These are phyloP conservation scores for Colletotrichum brevisporum DNA, from an alignment of 2,329 filamentous ascomycete species.

Conservation along the genomic window DNA sequence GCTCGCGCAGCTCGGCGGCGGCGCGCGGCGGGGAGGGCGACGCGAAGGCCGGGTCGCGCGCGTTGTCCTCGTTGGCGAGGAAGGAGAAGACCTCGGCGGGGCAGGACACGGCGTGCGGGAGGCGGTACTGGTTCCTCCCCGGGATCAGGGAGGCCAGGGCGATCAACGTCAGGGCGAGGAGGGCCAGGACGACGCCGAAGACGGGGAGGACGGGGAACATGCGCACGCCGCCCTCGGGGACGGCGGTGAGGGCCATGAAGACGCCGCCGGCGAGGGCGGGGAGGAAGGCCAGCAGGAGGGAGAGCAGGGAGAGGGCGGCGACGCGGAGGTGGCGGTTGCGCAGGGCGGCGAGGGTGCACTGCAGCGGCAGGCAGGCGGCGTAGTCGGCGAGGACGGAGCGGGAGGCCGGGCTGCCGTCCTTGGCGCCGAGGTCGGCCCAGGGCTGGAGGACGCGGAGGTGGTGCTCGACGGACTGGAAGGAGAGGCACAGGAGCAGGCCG, in stretches of 20 bases:
- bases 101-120: conserved; percentile 81
- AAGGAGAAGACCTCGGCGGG: conserved; percentile 85
- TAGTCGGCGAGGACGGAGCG: conserved; percentile 80
- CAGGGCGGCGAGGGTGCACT: conserved; percentile 70
- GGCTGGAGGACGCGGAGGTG: conserved; percentile 76
- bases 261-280: conserved; percentile 78
- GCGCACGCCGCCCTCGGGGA: conserved; percentile 60
- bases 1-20: conserved; percentile 72
- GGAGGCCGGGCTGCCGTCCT: conserved; percentile 73
- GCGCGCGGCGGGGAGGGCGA: conserved; percentile 76
- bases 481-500: conserved; percentile 76
- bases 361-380: conserved; percentile 74
- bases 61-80: conserved; percentile 78
- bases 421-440: conserved; percentile 73
- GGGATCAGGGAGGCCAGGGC: conserved; percentile 75
- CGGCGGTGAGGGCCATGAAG: conserved; percentile 78
- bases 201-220: conserved; percentile 82
- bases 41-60: conserved; percentile 81
- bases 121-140: conserved; percentile 69
- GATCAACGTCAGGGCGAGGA: conserved; percentile 79
- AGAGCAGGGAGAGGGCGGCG: conserved; percentile 72
- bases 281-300: conserved; percentile 71
- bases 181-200: conserved; percentile 79
- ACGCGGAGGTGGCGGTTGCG: conserved; percentile 76
- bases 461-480: conserved; percentile 77